Percentiles rank a stretch among this genome's conserved stretches.
Conservation (phyloP, 2,329 filamentous ascomycete genomes). For the Exophiala xenobiotica region DNA sequence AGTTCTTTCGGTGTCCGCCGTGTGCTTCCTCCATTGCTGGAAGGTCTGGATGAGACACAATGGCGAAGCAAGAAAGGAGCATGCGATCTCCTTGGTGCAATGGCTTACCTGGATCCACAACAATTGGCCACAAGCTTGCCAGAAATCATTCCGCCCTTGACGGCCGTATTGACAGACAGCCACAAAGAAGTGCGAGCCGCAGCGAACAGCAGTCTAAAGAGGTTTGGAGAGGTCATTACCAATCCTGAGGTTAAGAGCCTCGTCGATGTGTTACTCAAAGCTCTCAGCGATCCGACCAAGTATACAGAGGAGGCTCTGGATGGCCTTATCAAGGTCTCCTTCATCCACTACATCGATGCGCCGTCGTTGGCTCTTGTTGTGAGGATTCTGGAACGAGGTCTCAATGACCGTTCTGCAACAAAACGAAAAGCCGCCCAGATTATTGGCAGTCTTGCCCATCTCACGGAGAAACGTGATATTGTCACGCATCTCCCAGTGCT, state of each 20-base stretch:
- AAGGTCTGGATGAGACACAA: constrained; percentile 89
- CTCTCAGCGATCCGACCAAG: constrained; percentile 93
- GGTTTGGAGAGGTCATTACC: constrained; percentile 96
- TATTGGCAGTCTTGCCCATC: constrained; percentile 93
- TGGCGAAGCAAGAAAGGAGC: constrained; percentile 99
- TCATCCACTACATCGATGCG: constrained; percentile 96
- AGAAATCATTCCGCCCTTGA: constrained; percentile 94
- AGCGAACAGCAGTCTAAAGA: constrained; percentile 93
- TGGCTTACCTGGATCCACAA: constrained; percentile 96
- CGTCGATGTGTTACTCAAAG: constrained; percentile 88
- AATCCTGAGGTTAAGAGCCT: constrained; percentile 96
- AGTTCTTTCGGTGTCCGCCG: constrained; percentile 96
- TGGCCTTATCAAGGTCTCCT: constrained; percentile 94
- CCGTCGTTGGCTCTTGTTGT: constrained; percentile 93
- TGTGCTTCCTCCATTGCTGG: constrained; percentile 84
- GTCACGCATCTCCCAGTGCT: constrained; percentile 87
- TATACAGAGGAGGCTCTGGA: constrained; percentile 95
- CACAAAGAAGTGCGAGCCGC: constrained; percentile 94
- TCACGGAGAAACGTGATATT: constrained; percentile 94
- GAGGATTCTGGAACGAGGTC: constrained; percentile 88
- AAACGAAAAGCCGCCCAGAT: constrained; percentile 97
- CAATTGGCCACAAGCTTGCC: constrained; percentile 89
- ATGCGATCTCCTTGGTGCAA: constrained; percentile 92
- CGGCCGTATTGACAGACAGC: constrained; percentile 90
- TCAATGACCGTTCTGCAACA: constrained; percentile 86